phyloP scores from a whole-genome alignment of 192 early-diverging fungal genomes.

The Coemansia sp. region DNA sequence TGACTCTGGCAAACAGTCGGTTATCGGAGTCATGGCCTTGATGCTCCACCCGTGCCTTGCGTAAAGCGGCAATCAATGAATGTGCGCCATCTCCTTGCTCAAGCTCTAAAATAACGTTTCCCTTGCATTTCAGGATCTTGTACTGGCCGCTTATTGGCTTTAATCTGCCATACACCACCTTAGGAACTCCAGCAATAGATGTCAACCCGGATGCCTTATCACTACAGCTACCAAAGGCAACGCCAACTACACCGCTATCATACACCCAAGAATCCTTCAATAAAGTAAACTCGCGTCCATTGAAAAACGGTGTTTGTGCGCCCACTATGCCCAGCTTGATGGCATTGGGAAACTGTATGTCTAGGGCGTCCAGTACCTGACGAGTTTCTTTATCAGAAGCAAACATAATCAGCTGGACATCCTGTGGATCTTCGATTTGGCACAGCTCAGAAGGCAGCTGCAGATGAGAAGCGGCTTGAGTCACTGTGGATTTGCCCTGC shows the following conservation, averaged over 20 bases:
- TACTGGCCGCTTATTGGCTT: constrained; percentile 25
- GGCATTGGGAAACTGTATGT: constrained; percentile 29
- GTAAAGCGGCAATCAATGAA: constrained; percentile 27
- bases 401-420: constrained; percentile 23
- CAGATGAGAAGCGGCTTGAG: constrained; percentile 27
- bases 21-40: not conserved
- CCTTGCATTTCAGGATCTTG: constrained; percentile 31
- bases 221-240: constrained; percentile 27
- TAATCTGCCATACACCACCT: constrained; percentile 3
- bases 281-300: constrained; percentile 37
- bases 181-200: not conserved
- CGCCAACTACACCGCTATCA: constrained; percentile 29
- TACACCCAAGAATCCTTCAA: constrained; percentile 3
- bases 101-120: constrained; percentile 49
- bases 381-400: constrained; percentile 37
- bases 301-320: constrained; percentile 43
- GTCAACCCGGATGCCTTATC: constrained; percentile 22
- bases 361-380: constrained; percentile 31
- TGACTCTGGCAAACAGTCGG: constrained; percentile 34
- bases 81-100: constrained; percentile 24
- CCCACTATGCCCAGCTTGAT: constrained; percentile 43
- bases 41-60: not conserved
- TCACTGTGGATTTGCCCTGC: constrained; percentile 20
- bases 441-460: constrained; percentile 27
- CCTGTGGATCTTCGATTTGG: constrained; percentile 2